phyloP scores from a whole-genome alignment of 2,329 filamentous ascomycete species.

The Hymenoscyphus fructigenus region DNA sequence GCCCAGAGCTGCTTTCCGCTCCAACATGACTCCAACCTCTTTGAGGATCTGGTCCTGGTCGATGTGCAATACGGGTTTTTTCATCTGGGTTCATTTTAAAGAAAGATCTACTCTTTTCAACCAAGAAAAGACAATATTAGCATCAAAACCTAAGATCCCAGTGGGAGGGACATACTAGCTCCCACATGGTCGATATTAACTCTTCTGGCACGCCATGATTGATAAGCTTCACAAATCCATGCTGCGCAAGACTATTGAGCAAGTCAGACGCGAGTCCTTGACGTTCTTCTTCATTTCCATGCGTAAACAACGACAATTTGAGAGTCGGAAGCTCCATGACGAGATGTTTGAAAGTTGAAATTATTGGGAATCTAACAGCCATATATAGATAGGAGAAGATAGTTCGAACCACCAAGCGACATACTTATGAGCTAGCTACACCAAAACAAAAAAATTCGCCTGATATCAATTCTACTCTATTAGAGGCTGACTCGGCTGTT shows the following conservation, averaged over 20 bases:
- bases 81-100: background rate
- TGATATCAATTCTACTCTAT: too few species aligned
- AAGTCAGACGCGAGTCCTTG: background rate
- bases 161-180: background rate
- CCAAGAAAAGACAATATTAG: background rate
- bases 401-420: too few species aligned
- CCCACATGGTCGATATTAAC: constrained; percentile 5
- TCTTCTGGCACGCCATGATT: constrained; percentile 13
- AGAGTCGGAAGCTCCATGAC: background rate
- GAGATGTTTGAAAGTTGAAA: background rate
- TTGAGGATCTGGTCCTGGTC: constrained; percentile 9
- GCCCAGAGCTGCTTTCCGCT: background rate
- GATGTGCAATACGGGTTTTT: constrained; percentile 3
- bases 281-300: background rate
- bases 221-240: constrained; percentile 15
- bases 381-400: too few species aligned
- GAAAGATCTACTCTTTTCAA: background rate
- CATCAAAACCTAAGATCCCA: background rate
- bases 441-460: too few species aligned
- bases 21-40: constrained; percentile 11
- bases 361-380: background rate
- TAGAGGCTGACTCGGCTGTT: too few species aligned
- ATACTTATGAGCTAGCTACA: too few species aligned
- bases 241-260: background rate
- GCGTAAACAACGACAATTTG: background rate